Conservation (phyloP, 148 eudicot genomes). For the Rhododendron ovatum region DNA sequence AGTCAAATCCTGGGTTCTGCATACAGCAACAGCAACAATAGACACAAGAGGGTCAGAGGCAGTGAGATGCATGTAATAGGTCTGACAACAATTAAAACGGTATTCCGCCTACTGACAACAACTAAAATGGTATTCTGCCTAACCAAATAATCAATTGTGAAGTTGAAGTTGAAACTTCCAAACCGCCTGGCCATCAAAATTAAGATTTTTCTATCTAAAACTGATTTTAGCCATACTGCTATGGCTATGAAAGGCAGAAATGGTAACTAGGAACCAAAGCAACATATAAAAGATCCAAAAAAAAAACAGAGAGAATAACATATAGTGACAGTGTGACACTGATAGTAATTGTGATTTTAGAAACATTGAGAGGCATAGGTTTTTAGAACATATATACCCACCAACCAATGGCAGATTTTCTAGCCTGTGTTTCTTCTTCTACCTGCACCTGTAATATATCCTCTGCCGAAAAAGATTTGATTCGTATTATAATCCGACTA, state of each 20-base stretch:
- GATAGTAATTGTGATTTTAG: background rate
- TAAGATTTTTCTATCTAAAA: background rate
- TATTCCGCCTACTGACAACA: background rate
- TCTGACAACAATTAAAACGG: no score
- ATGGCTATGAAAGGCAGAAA: background rate
- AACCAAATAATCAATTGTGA: background rate
- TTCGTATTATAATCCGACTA: background rate
- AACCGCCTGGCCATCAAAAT: background rate
- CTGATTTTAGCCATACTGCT: background rate
- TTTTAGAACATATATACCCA: background rate
- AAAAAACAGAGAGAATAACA: background rate
- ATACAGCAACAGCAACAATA: slow-evolving; percentile 6
- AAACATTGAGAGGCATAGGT: background rate
- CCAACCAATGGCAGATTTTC: background rate
- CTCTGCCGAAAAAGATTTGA: background rate
- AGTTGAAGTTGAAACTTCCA: background rate
- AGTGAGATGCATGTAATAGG: background rate
- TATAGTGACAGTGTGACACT: background rate
- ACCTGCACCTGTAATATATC: background rate
- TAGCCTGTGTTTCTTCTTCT: background rate
- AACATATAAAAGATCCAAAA: background rate
- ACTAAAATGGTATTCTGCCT: background rate
- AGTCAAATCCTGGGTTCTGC: slow-evolving; percentile 98
- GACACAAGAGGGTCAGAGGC: background rate
- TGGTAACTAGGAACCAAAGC: background rate